phyloP scores from a whole-genome alignment of 2,329 filamentous ascomycete species.

The Xylariaceae sp. region DNA sequence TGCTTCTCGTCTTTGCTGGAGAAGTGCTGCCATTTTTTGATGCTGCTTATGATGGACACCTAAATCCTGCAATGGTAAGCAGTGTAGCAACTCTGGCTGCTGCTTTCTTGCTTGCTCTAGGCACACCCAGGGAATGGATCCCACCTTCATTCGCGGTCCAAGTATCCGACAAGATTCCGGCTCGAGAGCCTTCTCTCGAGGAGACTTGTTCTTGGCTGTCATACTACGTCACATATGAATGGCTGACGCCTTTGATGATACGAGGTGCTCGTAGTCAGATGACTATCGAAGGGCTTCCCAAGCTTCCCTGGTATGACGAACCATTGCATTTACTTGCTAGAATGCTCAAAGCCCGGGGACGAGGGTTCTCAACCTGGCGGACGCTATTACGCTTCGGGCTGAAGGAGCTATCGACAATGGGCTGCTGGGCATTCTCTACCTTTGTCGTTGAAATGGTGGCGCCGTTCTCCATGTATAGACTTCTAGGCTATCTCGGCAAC shows the following conservation, averaged over 20 bases:
- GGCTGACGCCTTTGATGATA: slow-evolving; percentile 45
- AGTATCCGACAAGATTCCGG: slow-evolving; percentile 32
- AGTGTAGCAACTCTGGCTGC: slow-evolving; percentile 33
- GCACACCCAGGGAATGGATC: slow-evolving; percentile 47
- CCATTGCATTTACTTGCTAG: slow-evolving; percentile 42
- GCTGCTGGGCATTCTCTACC: slow-evolving; percentile 32
- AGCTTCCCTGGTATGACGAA: slow-evolving; percentile 52
- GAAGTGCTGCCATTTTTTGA: slow-evolving; percentile 42
- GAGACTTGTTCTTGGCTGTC: slow-evolving; percentile 51
- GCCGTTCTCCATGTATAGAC: slow-evolving; percentile 49
- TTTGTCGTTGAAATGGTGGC: slow-evolving; percentile 45
- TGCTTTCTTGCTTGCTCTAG: slow-evolving; percentile 35
- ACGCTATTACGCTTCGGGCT: slow-evolving; percentile 41
- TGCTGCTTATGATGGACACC: slow-evolving; percentile 25
- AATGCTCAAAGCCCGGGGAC: slow-evolving; percentile 38
- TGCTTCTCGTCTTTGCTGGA: slow-evolving; percentile 32
- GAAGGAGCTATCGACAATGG: slow-evolving; percentile 41
- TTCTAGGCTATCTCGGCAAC: slow-evolving; percentile 46
- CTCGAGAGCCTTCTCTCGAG: slow-evolving; percentile 41
- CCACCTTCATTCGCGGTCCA: slow-evolving; percentile 37
- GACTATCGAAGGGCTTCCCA: slow-evolving; percentile 43
- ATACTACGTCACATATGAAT: slow-evolving; percentile 48
- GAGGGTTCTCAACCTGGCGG: slow-evolving; percentile 39
- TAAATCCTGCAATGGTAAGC: slow-evolving; percentile 28
- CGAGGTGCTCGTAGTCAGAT: slow-evolving; percentile 41